Percentiles rank a stretch among this genome's conserved stretches.
These are phyloP conservation scores for Chytridium lagenaria DNA, from an alignment of 371 early-diverging fungal genomes.

Conservation along the genomic window DNA sequence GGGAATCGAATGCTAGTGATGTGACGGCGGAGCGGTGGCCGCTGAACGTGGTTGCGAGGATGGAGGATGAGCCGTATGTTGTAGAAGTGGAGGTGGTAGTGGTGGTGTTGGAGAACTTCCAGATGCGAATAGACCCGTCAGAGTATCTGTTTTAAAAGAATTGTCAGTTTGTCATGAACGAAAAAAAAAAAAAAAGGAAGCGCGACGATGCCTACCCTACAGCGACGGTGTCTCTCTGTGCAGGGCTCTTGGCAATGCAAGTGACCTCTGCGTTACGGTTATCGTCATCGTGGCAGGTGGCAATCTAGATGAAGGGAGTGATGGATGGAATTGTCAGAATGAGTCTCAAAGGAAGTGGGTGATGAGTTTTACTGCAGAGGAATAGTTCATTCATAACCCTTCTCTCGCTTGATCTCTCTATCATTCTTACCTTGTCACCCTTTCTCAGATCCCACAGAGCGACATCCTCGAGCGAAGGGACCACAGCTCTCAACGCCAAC, in stretches of 20 bases:
- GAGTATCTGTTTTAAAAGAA: slow-evolving; percentile 54
- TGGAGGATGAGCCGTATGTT: too few species aligned
- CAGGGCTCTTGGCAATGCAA: slow-evolving; percentile 57
- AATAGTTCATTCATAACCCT: too few species aligned
- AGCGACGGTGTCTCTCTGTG: slow-evolving; percentile 59
- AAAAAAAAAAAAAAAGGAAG: slow-evolving; percentile 39
- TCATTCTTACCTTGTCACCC: slow-evolving; percentile 78
- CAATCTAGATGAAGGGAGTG: slow-evolving; percentile 50
- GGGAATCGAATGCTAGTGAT: slow-evolving; percentile 77
- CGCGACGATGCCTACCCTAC: slow-evolving; percentile 68
- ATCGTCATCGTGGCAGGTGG: slow-evolving; percentile 76
- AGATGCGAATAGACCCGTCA: slow-evolving; percentile 85
- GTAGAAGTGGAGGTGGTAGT: too few species aligned
- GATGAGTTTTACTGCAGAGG: too few species aligned
- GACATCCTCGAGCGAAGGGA: slow-evolving; percentile 85
- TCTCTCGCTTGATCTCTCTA: too few species aligned
- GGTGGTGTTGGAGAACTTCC: slow-evolving; percentile 59
- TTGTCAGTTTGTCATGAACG: neutral
- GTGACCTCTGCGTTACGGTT: slow-evolving; percentile 79
- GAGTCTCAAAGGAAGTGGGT: slow-evolving; percentile 37
- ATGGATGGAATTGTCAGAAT: neutral
- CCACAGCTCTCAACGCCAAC: slow-evolving; percentile 73
- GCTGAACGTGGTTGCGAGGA: slow-evolving; percentile 75
- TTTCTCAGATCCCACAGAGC: slow-evolving; percentile 86
- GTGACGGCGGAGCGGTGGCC: slow-evolving; percentile 91